Percentiles rank a stretch among this genome's conserved stretches.
These are phyloP conservation scores for Hordeum vulgare DNA, from an alignment of 176 grass and related monocot species.

Conservation along the genomic window MorexV3_pseudomolecules_assembly NC_058520.1:574018534-574019033, in stretches of 20 bases:
- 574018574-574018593: background rate
- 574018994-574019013: background rate
- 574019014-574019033: no score
- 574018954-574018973: background rate
- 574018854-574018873: background rate
- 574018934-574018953: background rate
- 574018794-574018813: background rate
- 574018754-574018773: background rate
- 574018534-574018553: background rate
- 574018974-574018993: background rate
- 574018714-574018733: background rate
- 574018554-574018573: background rate
- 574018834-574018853: background rate
- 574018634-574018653: background rate
- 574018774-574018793: background rate
- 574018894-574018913: background rate
- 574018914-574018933: background rate
- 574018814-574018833: background rate
- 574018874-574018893: background rate
- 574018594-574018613: background rate
- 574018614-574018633: background rate
- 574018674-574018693: background rate
- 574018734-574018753: background rate
- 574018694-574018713: background rate
- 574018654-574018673: background rate